Percentiles rank a stretch among this genome's conserved stretches.
phyloP scores from a whole-genome alignment of 2,329 filamentous ascomycete species.

The Botrytis aclada region DNA sequence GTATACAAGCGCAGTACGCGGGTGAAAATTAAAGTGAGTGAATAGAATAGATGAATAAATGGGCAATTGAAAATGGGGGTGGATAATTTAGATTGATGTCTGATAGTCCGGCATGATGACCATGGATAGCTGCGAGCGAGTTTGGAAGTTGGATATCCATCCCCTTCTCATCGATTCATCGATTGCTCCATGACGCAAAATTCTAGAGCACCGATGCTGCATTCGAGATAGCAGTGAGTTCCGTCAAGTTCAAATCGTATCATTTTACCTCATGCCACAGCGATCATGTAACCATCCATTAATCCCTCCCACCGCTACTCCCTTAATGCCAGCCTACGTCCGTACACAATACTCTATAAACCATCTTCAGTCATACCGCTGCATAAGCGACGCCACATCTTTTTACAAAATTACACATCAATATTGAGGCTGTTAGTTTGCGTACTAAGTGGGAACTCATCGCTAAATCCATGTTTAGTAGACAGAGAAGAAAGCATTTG shows the following conservation, averaged over 20 bases:
- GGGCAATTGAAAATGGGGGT: neutral
- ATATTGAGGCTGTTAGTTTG: constrained; percentile 14
- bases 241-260: neutral
- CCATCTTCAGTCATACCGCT: neutral
- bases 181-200: neutral
- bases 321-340: neutral
- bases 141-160: neutral
- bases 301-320: constrained; percentile 7
- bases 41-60: neutral
- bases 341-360: neutral
- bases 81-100: neutral
- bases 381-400: neutral
- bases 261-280: neutral
- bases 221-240: neutral
- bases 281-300: neutral
- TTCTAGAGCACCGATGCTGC: neutral
- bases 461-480: neutral
- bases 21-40: neutral
- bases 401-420: neutral
- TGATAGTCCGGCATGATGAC: neutral
- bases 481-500: neutral
- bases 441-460: constrained; percentile 1
- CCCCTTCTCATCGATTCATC: neutral
- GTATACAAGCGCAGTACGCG: neutral
- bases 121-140: neutral